Evolutionary conservation across 192 early-diverging fungal genomes (phyloP), one percentile per base, ranked within the genome.

Genomic region (Pecoramyces ruminantium): DNA sequence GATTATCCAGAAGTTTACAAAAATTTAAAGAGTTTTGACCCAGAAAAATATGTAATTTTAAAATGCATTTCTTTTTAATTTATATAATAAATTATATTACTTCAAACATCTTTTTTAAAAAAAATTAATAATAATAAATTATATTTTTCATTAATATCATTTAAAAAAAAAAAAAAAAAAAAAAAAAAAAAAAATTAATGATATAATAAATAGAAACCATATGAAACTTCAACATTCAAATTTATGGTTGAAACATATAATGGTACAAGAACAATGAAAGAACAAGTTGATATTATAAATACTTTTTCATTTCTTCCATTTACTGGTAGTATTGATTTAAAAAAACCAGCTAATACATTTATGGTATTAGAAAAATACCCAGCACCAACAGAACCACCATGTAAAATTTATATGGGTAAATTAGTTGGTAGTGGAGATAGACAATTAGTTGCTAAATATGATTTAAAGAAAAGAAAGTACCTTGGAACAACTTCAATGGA

Each of bases 401-500:
- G 82, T 79, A 83, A 77, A 11, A 86, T 93, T 40, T 94, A 92
- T 87, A 92, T 95, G 83, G 94, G 94, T 2, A 86, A 91, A 21
- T 82, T 92, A 81, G 88, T 90, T 86, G 79, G 84, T 11, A 18
- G 16, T 29, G 42, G 51, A 0, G 17, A 42, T 30, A 30, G 80
- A 29, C 80, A 80, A 78, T 40, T 80, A 14, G 78, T 78, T 8
- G 21, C 51, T 8, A 92, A 84, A 79, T 99, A 94, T 82, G 95
- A 97, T 85, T 88, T 99, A 42, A 99, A 99, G 86, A 97, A 98
- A 83, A 86, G 97, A 79, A 89, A 88, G 77, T 99, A 99, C 81
- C 84, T 99, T 78, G 97, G 97, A 30, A 99, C 93, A 34, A 99
- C 97, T 1, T 92, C 93, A 29, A 99, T 99, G 97, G 97, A 99